Conservation (phyloP, 1,139 yeast species). For the Candida buenavistaensis region DNA sequence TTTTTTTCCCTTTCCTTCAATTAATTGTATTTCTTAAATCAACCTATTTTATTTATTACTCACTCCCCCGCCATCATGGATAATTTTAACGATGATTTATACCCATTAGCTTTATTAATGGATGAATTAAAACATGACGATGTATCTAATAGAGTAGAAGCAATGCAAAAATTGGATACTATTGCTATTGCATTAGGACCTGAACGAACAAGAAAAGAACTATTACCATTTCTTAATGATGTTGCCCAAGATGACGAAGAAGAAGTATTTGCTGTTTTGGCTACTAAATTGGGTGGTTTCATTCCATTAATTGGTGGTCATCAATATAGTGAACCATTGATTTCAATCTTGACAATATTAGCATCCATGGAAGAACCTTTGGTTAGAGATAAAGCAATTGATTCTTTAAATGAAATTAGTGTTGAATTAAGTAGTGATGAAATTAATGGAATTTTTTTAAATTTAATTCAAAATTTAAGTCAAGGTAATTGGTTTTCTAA, state of each 20-base stretch:
- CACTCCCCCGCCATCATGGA: constrained; percentile 28
- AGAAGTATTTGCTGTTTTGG: constrained; percentile 92
- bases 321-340: constrained; percentile 68
- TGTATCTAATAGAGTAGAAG: constrained; percentile 88
- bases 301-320: constrained; percentile 87
- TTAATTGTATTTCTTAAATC: too few species aligned
- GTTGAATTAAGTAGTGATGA: constrained; percentile 66
- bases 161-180: constrained; percentile 92
- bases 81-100: constrained; percentile 62
- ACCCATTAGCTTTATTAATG: constrained; percentile 93
- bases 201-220: constrained; percentile 84
- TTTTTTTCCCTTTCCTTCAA: too few species aligned
- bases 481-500: constrained; percentile 95
- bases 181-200: constrained; percentile 96
- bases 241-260: constrained; percentile 99
- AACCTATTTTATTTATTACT: too few species aligned
- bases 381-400: constrained; percentile 93
- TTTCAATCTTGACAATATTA: constrained; percentile 84
- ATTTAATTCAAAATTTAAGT: constrained; percentile 73
- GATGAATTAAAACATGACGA: constrained; percentile 96
- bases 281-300: constrained; percentile 85
- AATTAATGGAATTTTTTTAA: constrained; percentile 65
- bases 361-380: constrained; percentile 98
- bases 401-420: constrained; percentile 73
- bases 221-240: constrained; percentile 81